These are phyloP conservation scores for Melastoma candidum DNA, from an alignment of 441 rosid species.

Conservation along the genomic window DNA sequence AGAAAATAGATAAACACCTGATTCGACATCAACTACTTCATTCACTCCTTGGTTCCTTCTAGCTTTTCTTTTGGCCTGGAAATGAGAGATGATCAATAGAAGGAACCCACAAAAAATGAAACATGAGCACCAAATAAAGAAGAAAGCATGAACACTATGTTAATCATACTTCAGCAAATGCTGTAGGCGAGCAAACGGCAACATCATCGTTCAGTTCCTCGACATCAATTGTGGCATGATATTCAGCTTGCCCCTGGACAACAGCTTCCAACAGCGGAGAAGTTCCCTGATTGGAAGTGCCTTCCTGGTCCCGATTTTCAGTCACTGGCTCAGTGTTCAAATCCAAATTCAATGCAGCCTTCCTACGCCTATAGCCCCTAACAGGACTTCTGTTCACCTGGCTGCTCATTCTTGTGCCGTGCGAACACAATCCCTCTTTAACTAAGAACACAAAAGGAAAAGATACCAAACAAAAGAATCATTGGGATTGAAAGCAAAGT, in stretches of 20 bases:
- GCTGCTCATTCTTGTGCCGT: slow-evolving; percentile 37
- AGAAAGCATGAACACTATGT: slow-evolving; percentile 4
- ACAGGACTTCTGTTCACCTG: slow-evolving; percentile 34
- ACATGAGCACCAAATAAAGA: background rate
- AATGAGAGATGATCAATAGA: slow-evolving; percentile 7
- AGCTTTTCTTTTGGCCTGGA: slow-evolving; percentile 60
- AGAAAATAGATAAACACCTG: slow-evolving; percentile 32
- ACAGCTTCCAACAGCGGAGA: slow-evolving; percentile 20
- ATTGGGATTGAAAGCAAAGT: too few species aligned
- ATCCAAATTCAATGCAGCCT: slow-evolving; percentile 43
- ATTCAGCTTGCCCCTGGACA: slow-evolving; percentile 23
- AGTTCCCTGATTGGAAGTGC: slow-evolving; percentile 33
- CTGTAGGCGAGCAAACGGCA: slow-evolving; percentile 64
- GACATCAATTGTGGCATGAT: slow-evolving; percentile 46
- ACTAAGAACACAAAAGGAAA: too few species aligned
- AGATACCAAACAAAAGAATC: too few species aligned
- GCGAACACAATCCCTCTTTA: too few species aligned
- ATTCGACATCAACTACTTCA: slow-evolving; percentile 43
- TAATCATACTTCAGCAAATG: slow-evolving; percentile 58
- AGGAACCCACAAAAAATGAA: slow-evolving; percentile 2
- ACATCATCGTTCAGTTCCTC: slow-evolving; percentile 85
- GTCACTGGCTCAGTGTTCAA: slow-evolving; percentile 38
- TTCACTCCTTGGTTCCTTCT: slow-evolving; percentile 27
- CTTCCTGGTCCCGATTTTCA: slow-evolving; percentile 49
- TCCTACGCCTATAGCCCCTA: slow-evolving; percentile 53